Percentiles rank a stretch among this genome's conserved stretches.
Conservation (phyloP, 2,329 filamentous ascomycete genomes). For the Monilinia polystroma region DNA sequence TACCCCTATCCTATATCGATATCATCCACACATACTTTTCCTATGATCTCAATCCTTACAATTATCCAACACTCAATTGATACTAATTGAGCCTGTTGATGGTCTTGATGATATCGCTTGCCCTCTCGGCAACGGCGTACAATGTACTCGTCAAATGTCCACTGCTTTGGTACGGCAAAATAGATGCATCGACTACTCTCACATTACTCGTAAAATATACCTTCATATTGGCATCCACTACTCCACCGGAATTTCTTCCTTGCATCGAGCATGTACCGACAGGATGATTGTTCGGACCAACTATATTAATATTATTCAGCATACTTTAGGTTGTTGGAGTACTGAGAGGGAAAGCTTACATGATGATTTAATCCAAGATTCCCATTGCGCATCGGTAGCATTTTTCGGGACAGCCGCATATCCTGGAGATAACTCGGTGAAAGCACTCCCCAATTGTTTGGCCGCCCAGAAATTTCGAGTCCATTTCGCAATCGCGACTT, state of each 20-base stretch:
- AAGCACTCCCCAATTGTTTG: constrained; percentile 3
- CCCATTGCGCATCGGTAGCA: constrained; percentile 26
- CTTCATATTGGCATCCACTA: constrained; percentile 30
- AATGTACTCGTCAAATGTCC: constrained; percentile 29
- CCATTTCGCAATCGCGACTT: constrained; percentile 27
- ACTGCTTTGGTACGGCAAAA: constrained; percentile 27
- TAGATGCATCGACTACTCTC: constrained; percentile 31
- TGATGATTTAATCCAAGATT: constrained; percentile 21
- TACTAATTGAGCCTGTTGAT: not conserved
- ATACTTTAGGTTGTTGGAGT: not conserved
- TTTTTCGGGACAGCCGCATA: constrained; percentile 20
- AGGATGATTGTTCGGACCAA: constrained; percentile 27
- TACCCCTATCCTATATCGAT: not conserved
- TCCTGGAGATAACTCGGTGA: constrained; percentile 23
- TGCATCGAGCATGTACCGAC: constrained; percentile 31
- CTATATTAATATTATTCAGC: not conserved
- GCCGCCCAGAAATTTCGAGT: constrained; percentile 25
- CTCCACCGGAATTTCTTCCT: constrained; percentile 26
- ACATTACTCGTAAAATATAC: constrained; percentile 30
- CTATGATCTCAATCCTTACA: not conserved
- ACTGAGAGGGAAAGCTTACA: constrained; percentile 19
- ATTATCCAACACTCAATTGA: not conserved
- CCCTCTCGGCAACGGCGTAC: constrained; percentile 32
- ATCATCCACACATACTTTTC: not conserved
- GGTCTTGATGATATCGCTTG: constrained; percentile 26